phyloP scores from a whole-genome alignment of 2,329 filamentous ascomycete species.

The Aspergillus ibericus region DNA sequence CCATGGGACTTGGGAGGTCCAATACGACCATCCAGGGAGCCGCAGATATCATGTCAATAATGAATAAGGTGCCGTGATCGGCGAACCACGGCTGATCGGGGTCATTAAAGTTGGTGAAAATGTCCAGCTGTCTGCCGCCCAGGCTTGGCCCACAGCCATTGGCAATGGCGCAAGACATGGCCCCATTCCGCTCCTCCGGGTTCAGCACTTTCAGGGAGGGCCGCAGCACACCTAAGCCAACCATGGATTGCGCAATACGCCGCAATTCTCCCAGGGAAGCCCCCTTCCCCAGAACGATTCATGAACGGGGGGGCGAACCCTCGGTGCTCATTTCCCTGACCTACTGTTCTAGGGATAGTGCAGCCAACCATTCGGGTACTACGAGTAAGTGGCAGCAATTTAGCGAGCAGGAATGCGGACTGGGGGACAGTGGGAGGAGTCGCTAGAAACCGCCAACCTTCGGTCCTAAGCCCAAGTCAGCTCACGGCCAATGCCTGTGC shows the following conservation, averaged over 20 bases:
- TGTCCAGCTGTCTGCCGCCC: not conserved
- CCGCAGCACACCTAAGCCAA: not conserved
- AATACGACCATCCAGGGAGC: not conserved
- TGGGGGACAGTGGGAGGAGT: too few species aligned
- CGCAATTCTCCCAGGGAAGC: not conserved
- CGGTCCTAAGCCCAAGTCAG: not conserved
- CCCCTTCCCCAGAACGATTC: not conserved
- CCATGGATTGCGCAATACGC: not conserved
- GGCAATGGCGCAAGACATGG: not conserved
- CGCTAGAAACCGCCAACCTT: constrained; percentile 1
- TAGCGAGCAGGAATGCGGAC: not conserved
- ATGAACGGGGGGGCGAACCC: not conserved
- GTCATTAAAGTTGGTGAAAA: constrained; percentile 1
- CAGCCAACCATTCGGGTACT: not conserved
- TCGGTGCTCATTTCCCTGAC: not conserved
- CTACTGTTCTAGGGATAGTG: not conserved
- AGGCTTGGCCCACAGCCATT: not conserved
- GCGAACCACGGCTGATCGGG: constrained; percentile 5
- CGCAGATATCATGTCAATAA: constrained; percentile 8
- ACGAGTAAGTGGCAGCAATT: not conserved
- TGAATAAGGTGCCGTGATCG: constrained; percentile 6
- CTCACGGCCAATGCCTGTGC: constrained; percentile 4
- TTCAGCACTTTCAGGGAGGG: not conserved
- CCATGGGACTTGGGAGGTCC: not conserved
- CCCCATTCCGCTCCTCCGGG: not conserved